Conservation (phyloP, 1,139 yeast species). For the Spathaspora sp. region DNA sequence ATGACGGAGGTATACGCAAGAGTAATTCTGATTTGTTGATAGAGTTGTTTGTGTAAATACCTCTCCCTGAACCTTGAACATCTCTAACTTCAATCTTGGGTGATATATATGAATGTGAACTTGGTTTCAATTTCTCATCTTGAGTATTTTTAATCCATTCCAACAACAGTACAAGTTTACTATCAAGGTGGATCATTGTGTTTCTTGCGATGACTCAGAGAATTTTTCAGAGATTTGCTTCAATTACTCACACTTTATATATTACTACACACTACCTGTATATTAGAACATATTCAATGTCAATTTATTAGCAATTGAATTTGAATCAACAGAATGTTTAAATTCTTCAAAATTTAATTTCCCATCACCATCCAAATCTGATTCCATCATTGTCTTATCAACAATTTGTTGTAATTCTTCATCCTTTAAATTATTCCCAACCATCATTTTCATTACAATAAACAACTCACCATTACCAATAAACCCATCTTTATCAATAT, state of each 20-base stretch:
- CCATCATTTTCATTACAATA: constrained; percentile 94
- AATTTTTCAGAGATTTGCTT: neutral
- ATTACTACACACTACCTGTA: neutral
- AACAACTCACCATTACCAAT: constrained; percentile 94
- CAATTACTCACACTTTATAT: neutral
- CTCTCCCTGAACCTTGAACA: constrained; percentile 55
- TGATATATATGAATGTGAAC: constrained; percentile 28
- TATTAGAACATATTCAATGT: constrained; percentile 45
- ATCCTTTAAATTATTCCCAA: constrained; percentile 84
- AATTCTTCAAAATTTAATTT: constrained; percentile 85
- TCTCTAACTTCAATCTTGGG: constrained; percentile 29
- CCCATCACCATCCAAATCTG: constrained; percentile 91
- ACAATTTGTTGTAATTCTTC: constrained; percentile 92
- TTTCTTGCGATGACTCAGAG: neutral
- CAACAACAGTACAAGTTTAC: constrained; percentile 13
- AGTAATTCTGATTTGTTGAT: constrained; percentile 44
- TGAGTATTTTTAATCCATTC: constrained; percentile 28
- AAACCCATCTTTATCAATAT: constrained; percentile 92
- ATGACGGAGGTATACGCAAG: constrained; percentile 57
- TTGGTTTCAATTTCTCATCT: constrained; percentile 21
- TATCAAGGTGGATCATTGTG: constrained; percentile 7
- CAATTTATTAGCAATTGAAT: constrained; percentile 59
- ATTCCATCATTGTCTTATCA: constrained; percentile 93
- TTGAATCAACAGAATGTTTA: constrained; percentile 67
- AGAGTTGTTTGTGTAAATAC: constrained; percentile 45